These are phyloP conservation scores for Xylaria sp. DNA, from an alignment of 2,329 filamentous ascomycete genomes.

Conservation along the genomic window DNA sequence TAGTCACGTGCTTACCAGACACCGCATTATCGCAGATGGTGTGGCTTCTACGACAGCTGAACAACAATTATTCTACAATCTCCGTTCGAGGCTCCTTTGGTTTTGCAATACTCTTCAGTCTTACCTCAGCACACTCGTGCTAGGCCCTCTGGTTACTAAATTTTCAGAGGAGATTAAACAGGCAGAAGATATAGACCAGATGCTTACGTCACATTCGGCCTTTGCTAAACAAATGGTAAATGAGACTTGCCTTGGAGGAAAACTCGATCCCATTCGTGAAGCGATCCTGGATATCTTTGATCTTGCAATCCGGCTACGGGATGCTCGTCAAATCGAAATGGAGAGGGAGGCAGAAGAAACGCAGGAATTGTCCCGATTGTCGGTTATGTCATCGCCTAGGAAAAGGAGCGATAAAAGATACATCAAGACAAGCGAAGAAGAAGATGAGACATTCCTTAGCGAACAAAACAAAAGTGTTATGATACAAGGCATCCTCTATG, in stretches of 20 bases:
- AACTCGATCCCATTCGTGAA: slow-evolving; percentile 76
- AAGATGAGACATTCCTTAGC: slow-evolving; percentile 49
- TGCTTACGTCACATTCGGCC: slow-evolving; percentile 75
- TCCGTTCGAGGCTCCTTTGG: slow-evolving; percentile 79
- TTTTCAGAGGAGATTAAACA: slow-evolving; percentile 68
- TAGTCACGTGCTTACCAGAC: slow-evolving; percentile 71
- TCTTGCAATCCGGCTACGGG: slow-evolving; percentile 75
- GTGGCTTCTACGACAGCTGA: slow-evolving; percentile 55
- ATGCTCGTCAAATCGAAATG: slow-evolving; percentile 61
- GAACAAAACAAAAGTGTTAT: slow-evolving; percentile 47
- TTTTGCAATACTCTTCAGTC: slow-evolving; percentile 79
- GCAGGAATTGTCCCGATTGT: slow-evolving; percentile 55
- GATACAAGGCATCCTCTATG: slow-evolving; percentile 58
- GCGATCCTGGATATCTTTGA: slow-evolving; percentile 82
- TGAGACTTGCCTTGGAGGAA: slow-evolving; percentile 75
- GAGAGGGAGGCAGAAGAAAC: slow-evolving; percentile 53
- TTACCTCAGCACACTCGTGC: slow-evolving; percentile 79
- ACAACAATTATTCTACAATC: slow-evolving; percentile 63
- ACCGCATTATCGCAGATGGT: slow-evolving; percentile 58
- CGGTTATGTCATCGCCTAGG: slow-evolving; percentile 51
- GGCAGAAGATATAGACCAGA: slow-evolving; percentile 80
- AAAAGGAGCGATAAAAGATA: slow-evolving; percentile 42
- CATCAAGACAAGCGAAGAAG: slow-evolving; percentile 46
- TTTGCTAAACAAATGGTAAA: slow-evolving; percentile 73
- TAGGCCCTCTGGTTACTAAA: slow-evolving; percentile 67